These are phyloP conservation scores for Diaporthe australafricana DNA, from an alignment of 2,329 filamentous ascomycete species.

Conservation along the genomic window DNA sequence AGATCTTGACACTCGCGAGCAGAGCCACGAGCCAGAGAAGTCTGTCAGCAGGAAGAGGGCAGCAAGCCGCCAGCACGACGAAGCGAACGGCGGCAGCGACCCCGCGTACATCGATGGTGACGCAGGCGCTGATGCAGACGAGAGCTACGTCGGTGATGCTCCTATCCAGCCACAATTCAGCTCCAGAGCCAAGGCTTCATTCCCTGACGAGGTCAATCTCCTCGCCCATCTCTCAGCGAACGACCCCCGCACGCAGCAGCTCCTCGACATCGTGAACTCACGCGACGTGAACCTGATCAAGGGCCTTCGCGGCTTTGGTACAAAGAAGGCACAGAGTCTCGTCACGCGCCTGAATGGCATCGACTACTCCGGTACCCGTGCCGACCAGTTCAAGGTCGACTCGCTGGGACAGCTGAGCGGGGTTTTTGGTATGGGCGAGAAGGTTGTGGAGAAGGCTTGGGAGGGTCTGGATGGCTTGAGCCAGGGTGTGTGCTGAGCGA, in stretches of 20 bases:
- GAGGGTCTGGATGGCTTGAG: constrained; percentile 53
- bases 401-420: constrained; percentile 63
- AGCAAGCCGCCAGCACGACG: constrained; percentile 43
- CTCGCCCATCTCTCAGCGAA: constrained; percentile 47
- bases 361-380: constrained; percentile 48
- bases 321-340: constrained; percentile 75
- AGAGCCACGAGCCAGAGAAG: not conserved
- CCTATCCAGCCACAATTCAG: constrained; percentile 27
- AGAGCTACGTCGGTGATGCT: constrained; percentile 45
- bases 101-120: constrained; percentile 53
- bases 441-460: constrained; percentile 67
- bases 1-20: not conserved
- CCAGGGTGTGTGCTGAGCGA: not conserved
- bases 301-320: constrained; percentile 75
- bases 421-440: constrained; percentile 68
- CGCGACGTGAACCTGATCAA: constrained; percentile 74
- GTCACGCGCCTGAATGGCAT: constrained; percentile 65
- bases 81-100: constrained; percentile 53
- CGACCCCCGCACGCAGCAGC: constrained; percentile 66
- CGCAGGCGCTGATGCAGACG: constrained; percentile 55
- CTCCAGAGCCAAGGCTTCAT: constrained; percentile 33
- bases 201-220: constrained; percentile 37
- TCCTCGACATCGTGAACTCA: constrained; percentile 80
- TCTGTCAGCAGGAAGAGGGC: constrained; percentile 41
- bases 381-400: constrained; percentile 51